Base-by-base conservation (phyloP, 768 basidiomycete species). In the Peribolospora kevripleyi region DNA sequence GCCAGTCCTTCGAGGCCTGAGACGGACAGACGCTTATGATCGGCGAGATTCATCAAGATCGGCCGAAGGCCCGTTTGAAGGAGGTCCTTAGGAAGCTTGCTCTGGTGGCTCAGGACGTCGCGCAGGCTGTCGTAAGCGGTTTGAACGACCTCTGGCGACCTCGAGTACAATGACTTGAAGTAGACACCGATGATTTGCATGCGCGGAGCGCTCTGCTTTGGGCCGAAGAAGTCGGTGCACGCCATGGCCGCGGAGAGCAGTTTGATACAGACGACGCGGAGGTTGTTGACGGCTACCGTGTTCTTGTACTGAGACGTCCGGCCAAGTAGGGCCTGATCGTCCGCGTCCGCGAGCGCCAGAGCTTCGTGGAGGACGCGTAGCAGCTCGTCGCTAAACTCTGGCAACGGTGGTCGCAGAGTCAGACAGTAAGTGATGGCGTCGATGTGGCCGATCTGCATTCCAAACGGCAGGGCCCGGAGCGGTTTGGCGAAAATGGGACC, bases 161-260 rank as follows among this genome's bases (percentile, higher is more conserved):
- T 75, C 6, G 90, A 90, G 68, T 98, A 98, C 41, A 98, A 75
- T 8, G 90, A 88, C 69, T 98, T 97, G 75, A 98, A 98, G 70
- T 95, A 97, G 25, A 95, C 84, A 42, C 83, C 75, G 13, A 88
- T 90, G 8, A 95, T 86, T 61, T 90, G 91, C 60, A 36, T 60
- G 7, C 93, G 77, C 2, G 84, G 84, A 63, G 79, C 77, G 59
- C 74, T 76, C 64, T 90, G 87, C 59, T 80, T 76, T 4, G 79
- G 76, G 38, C 59, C 60, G 67, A 90, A 86, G 70, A 91, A 91
- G 63, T 95, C 90, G 2, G 90, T 84, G 60, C 86, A 74, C 2
- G 83, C 82, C 83, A 97, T 87, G 9, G 91, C 84, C 2, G 93
- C 85, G 7, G 86, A 90, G 54, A 98, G 68, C 40, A 98, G 70